A percentile compares a stretch with the other conserved stretches of the same genome.
phyloP scores from a whole-genome alignment of 768 basidiomycete species.

The Albatrellus ellisii region DNA sequence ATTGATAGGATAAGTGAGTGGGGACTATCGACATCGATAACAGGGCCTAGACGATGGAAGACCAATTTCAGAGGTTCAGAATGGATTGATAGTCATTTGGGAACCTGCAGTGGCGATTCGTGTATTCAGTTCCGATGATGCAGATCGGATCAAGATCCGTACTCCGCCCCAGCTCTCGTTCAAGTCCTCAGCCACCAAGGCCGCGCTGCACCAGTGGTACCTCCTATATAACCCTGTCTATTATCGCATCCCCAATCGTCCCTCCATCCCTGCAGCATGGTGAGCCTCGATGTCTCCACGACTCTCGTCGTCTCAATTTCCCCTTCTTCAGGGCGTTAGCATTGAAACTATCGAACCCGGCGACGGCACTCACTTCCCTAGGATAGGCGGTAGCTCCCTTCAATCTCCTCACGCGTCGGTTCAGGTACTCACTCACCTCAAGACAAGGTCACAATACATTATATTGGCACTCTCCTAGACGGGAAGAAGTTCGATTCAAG shows the following conservation, averaged over 20 bases:
- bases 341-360: constrained; percentile 46
- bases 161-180: constrained; percentile 1
- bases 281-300: constrained; percentile 1
- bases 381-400: constrained; percentile 44
- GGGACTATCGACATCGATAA: constrained; percentile 3
- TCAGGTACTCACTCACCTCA: constrained; percentile 4
- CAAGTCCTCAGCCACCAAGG: constrained; percentile 8
- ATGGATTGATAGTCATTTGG: background rate
- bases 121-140: constrained; percentile 3
- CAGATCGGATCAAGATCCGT: constrained; percentile 5
- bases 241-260: constrained; percentile 5
- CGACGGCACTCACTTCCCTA: constrained; percentile 53
- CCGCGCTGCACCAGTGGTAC: constrained; percentile 5
- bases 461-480: constrained; percentile 55
- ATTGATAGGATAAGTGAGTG: too few relatives aligned
- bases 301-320: background rate
- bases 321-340: constrained; percentile 47
- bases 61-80: background rate
- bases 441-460: constrained; percentile 71
- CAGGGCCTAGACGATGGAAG: constrained; percentile 1
- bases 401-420: background rate
- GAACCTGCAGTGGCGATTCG: too few relatives aligned
- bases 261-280: constrained; percentile 6
- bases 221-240: constrained; percentile 13
- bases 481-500: constrained; percentile 68